Evolutionary conservation across 345 rosid genomes (phyloP).

Genomic region (Cardiospermum halicacabum): DNA sequence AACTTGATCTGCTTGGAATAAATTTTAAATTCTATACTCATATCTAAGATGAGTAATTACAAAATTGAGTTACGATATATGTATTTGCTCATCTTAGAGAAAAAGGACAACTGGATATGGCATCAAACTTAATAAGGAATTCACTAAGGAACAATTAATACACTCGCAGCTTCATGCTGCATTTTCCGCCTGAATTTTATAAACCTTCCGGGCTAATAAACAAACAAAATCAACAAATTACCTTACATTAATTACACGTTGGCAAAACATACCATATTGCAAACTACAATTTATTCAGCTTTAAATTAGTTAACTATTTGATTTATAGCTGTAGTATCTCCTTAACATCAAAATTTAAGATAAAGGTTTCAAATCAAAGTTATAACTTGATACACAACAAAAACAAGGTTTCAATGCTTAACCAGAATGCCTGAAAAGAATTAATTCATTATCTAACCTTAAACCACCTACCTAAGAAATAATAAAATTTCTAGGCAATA

Average conservation of each 20-base stretch:
- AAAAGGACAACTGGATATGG: background rate
- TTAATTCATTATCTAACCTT: background rate
- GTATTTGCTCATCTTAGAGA: no score
- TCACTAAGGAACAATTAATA: background rate
- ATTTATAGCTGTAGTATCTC: conserved; percentile 1
- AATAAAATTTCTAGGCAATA: background rate
- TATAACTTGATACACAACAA: background rate
- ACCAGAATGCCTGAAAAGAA: background rate
- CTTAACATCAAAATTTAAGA: background rate
- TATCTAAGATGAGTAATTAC: no score
- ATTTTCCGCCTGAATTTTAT: background rate
- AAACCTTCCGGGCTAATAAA: background rate
- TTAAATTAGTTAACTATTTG: background rate
- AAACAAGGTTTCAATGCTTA: background rate
- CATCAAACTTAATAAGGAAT: background rate
- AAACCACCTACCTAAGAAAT: background rate
- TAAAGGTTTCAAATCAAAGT: background rate
- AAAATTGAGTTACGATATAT: no score
- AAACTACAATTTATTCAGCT: conserved; percentile 3
- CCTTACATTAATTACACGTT: background rate
- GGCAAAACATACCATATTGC: background rate
- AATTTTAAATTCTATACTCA: no score
- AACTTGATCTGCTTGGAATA: no score
- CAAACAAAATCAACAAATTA: background rate
- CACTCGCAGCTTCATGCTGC: background rate